Percentiles rank a stretch among this genome's conserved stretches.
These are phyloP conservation scores for Coemansia sp. DNA, from an alignment of 192 early-diverging fungal genomes.

Conservation along the genomic window DNA sequence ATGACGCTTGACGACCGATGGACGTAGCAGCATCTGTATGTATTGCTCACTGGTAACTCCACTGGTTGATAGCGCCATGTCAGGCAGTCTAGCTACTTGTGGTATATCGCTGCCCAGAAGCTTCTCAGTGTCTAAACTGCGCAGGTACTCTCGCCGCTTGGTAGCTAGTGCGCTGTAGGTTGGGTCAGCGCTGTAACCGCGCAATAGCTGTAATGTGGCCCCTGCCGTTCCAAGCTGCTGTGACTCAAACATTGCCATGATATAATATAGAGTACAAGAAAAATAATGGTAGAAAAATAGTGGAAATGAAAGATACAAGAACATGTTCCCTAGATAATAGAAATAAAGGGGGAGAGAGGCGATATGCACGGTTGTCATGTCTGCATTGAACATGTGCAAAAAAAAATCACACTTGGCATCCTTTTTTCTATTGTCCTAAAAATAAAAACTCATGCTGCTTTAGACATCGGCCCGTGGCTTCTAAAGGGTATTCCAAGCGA, in stretches of 20 bases:
- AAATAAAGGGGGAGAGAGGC: not conserved
- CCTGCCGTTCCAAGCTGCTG: not conserved
- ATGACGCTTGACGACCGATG: not conserved
- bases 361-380: not conserved
- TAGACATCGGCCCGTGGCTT: not conserved
- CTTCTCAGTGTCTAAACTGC: too few species aligned
- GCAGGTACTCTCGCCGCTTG: not conserved
- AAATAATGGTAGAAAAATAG: not conserved
- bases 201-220: not conserved
- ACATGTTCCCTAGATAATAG: not conserved
- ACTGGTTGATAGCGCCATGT: not conserved
- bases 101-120: not conserved
- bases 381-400: too few species aligned
- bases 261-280: not conserved
- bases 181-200: not conserved
- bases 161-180: not conserved
- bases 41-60: not conserved
- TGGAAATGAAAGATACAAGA: not conserved
- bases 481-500: not conserved
- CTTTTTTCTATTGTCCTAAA: not conserved
- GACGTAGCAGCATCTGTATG: not conserved
- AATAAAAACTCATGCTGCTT: not conserved
- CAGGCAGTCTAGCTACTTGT: not conserved
- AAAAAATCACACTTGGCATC: too few species aligned
- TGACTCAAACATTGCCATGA: not conserved